Percentiles rank a stretch among this genome's conserved stretches.
Conservation (phyloP, 768 basidiomycete species). For the Brasilioporus rufonigricans region DNA sequence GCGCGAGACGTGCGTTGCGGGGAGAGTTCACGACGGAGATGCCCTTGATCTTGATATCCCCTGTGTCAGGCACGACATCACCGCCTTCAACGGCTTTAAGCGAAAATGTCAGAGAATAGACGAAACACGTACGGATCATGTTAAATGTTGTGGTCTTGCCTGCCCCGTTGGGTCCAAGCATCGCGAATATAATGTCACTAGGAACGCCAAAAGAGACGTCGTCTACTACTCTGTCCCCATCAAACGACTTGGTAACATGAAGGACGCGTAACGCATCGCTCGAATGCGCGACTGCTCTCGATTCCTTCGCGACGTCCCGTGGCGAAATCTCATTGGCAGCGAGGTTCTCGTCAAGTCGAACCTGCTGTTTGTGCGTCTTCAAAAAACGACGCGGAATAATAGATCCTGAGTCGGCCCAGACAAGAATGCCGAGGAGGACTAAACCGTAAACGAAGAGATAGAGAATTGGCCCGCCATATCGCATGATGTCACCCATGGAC, state of each 20-base stretch:
- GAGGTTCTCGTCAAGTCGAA: conserved; percentile 12
- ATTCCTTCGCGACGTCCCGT: conserved; percentile 57
- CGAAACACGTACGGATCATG: conserved; percentile 58
- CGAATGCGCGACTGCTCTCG: conserved; percentile 44
- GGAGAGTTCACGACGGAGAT: conserved; percentile 65
- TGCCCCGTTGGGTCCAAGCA: conserved; percentile 81
- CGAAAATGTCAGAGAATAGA: not conserved
- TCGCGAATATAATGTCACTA: conserved; percentile 61
- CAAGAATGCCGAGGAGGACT: conserved; percentile 58
- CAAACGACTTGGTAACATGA: conserved; percentile 60
- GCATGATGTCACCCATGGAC: conserved; percentile 50
- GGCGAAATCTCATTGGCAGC: conserved; percentile 21
- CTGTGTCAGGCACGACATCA: conserved; percentile 61
- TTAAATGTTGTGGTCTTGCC: conserved; percentile 84
- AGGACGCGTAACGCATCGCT: conserved; percentile 62
- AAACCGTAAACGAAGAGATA: conserved; percentile 66
- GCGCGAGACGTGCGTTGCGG: conserved; percentile 58
- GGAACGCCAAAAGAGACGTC: conserved; percentile 69
- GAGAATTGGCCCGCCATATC: conserved; percentile 72
- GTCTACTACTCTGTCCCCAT: conserved; percentile 59
- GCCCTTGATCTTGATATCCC: conserved; percentile 68
- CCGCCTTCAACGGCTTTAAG: conserved; percentile 45
- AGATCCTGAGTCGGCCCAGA: conserved; percentile 73
- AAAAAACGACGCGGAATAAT: conserved; percentile 40
- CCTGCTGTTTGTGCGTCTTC: conserved; percentile 16